Evolutionary conservation across 768 basidiomycete genomes (phyloP).

Genomic region (Auricularia auricula-judae): DNA sequence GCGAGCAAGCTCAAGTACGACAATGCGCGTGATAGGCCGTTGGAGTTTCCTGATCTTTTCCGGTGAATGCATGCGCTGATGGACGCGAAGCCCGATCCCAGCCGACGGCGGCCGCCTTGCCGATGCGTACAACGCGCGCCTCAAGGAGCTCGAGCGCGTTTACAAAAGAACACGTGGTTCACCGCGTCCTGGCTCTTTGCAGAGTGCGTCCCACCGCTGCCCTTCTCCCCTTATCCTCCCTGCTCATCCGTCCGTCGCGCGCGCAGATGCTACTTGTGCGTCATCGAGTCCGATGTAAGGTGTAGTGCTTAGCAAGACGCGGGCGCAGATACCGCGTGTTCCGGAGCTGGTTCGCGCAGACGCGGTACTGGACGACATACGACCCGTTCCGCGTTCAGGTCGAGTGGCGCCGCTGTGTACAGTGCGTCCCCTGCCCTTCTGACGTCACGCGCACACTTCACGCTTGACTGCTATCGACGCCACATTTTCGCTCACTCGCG

Average conservation of each 20-base stretch:
- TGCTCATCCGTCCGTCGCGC: too few species aligned
- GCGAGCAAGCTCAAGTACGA: slow-evolving; percentile 76
- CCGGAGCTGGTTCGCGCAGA: slow-evolving; percentile 58
- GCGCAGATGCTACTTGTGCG: slow-evolving; percentile 62
- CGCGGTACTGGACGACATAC: slow-evolving; percentile 56
- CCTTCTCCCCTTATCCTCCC: too few species aligned
- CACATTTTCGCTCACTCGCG: too few species aligned
- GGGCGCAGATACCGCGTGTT: slow-evolving; percentile 66
- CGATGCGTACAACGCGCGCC: slow-evolving; percentile 66
- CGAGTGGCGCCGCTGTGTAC: slow-evolving; percentile 65
- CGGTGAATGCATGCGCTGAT: too few species aligned
- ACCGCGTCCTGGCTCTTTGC: slow-evolving; percentile 92
- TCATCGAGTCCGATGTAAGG: slow-evolving; percentile 2
- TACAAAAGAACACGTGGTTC: slow-evolving; percentile 66
- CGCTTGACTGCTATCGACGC: too few species aligned
- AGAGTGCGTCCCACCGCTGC: slow-evolving; percentile 44
- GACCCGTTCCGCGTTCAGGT: slow-evolving; percentile 86
- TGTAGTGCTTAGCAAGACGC: too few species aligned
- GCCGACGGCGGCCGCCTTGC: slow-evolving; percentile 63
- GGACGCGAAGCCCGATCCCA: too few species aligned
- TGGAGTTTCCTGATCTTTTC: slow-evolving; percentile 35
- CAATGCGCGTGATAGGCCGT: slow-evolving; percentile 64
- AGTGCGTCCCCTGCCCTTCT: slow-evolving; percentile 35
- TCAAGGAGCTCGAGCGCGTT: slow-evolving; percentile 36
- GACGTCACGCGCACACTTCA: not conserved